These are phyloP conservation scores for Blastobotrys chiropterorum DNA, from an alignment of 805 yeast genomes.

Conservation along the genomic window DNA sequence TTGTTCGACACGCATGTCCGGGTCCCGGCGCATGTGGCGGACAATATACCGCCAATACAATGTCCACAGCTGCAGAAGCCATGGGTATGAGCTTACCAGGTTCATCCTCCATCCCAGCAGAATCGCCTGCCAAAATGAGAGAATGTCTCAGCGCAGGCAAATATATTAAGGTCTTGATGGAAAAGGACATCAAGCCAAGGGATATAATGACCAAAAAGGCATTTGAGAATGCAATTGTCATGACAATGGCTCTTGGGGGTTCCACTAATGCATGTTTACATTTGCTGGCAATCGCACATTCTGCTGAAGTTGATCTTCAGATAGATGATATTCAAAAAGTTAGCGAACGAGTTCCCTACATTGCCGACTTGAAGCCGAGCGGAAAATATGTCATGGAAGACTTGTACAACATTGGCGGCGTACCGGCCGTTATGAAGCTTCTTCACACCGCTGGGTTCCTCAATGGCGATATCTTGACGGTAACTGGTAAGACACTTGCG, in stretches of 20 bases:
- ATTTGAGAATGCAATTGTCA: slow-evolving; percentile 89
- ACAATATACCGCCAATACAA: slow-evolving; percentile 97
- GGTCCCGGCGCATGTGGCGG: slow-evolving; percentile 99
- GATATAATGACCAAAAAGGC: slow-evolving; percentile 87
- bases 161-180: slow-evolving; percentile 72
- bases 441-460: slow-evolving; percentile 74
- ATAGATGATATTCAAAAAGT: slow-evolving; percentile 92
- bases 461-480: slow-evolving; percentile 72
- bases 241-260: slow-evolving; percentile 93
- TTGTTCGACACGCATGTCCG: slow-evolving; percentile 84
- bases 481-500: slow-evolving; percentile 86
- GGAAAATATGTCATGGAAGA: slow-evolving; percentile 98
- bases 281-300: slow-evolving; percentile 83
- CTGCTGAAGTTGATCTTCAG: slow-evolving; percentile 77
- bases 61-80: slow-evolving; percentile 97
- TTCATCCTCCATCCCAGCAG: slow-evolving; percentile 86
- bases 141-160: slow-evolving; percentile 80
- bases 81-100: slow-evolving; percentile 89
- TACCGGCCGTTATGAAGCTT: slow-evolving; percentile 91
- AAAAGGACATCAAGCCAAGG: slow-evolving; percentile 69
- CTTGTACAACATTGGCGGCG: slow-evolving; percentile 78
- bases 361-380: slow-evolving; percentile 93
- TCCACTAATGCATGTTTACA: slow-evolving; percentile 94
- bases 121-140: slow-evolving; percentile 62
- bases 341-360: slow-evolving; percentile 80